phyloP scores from a whole-genome alignment of 2,329 filamentous ascomycete species.

The Massarina eburnea region DNA sequence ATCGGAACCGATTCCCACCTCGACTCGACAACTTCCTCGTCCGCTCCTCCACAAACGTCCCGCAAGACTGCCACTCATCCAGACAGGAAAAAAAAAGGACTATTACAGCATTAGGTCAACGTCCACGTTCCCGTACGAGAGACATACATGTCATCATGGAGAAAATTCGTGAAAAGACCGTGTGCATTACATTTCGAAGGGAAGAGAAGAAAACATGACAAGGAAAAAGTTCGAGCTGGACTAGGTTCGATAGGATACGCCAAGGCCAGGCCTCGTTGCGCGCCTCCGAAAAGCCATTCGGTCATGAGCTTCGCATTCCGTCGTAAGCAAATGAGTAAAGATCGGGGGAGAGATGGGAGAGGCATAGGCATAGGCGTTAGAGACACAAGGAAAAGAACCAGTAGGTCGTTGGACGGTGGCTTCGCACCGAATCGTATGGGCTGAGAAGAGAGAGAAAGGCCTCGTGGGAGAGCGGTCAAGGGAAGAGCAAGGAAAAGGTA shows the following conservation, averaged over 20 bases:
- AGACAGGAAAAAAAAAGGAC: too few species aligned
- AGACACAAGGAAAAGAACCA: slow-evolving; percentile 19
- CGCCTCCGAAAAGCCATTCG: slow-evolving; percentile 15
- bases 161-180: neutral
- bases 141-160: too few species aligned
- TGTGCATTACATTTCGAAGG: neutral
- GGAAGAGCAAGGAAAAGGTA: slow-evolving; percentile 6
- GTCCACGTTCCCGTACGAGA: too few species aligned
- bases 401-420: too few species aligned
- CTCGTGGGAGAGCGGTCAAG: too few species aligned
- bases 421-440: slow-evolving; percentile 13
- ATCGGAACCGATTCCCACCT: too few species aligned
- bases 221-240: neutral
- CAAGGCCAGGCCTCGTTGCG: neutral
- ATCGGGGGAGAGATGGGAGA: slow-evolving; percentile 4
- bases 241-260: too few species aligned
- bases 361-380: slow-evolving; percentile 5
- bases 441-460: slow-evolving; percentile 18
- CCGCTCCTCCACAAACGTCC: too few species aligned
- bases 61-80: too few species aligned
- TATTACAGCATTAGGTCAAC: too few species aligned
- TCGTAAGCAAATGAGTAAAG: slow-evolving; percentile 20
- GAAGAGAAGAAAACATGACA: neutral
- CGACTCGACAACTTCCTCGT: too few species aligned
- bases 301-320: slow-evolving; percentile 28